Base-by-base conservation (phyloP, 1,284 basidiomycete species). In the Tremellales sp. region DNA sequence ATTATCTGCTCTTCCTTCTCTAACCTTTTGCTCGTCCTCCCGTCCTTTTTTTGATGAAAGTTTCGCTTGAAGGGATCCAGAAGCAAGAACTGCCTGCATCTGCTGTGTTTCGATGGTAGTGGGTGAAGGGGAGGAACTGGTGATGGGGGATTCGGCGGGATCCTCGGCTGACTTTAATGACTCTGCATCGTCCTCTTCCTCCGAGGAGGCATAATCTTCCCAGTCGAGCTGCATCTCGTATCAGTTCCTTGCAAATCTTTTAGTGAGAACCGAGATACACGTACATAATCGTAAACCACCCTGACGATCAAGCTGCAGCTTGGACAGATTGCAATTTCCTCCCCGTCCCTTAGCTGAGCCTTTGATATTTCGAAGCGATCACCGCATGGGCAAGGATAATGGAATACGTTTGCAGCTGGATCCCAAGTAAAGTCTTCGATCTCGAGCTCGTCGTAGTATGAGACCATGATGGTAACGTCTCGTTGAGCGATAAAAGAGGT, bases 351-450 rank as follows among this genome's bases (percentile, higher is more conserved):
- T 9, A 99, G 82, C 73, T 97, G 93, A 60, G 76, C 75, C 56
- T 85, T 81, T 16, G 89, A 85, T 60, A 98, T 97, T 71, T 99
- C 95, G 75, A 98, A 98, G 32, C 92, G 84, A 75, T 98, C 95
- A 21, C 94, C 94, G 67, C 95, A 99, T 1, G 94, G 94, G 67
- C 93, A 98, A 1, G 95, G 95, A 71, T 94, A 97, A 75, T 97
- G 92, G 63, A 83, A 95, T 6, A 93, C 84, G 40, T 80, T 73
- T 61, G 87, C 89, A 45, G 77, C 79, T 16, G 81, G 81, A 66
- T 95, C 90, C 89, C 89, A 95, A 13, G 77, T 81, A 82, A 95
- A 94, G 65, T 95, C 92, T 68, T 97, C 92, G 43, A 95, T 95
- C 71, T 95, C 91, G 27, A 95, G 54, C 48, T 73, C 71, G 58